A percentile compares a stretch with the other conserved stretches of the same genome.
These are phyloP conservation scores for Castanopsis chinensis DNA, from an alignment of 306 rosid genomes.

Conservation along the genomic window DNA sequence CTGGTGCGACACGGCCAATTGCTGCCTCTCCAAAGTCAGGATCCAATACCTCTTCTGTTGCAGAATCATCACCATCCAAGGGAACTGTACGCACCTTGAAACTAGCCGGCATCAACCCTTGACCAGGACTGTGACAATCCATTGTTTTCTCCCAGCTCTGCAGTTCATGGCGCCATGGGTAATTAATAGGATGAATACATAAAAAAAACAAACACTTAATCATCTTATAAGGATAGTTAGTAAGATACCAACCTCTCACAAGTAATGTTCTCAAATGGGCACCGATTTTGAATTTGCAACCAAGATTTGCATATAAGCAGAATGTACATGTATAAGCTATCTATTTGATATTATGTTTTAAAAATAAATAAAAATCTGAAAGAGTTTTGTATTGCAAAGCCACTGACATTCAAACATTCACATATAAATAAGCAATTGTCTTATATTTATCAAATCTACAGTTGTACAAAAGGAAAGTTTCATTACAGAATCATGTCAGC, in stretches of 20 bases:
- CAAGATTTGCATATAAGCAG: neutral
- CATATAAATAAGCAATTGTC: neutral
- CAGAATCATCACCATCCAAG: conserved; percentile 75
- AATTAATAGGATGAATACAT: conserved; percentile 14
- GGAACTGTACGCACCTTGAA: conserved; percentile 86
- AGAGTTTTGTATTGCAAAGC: neutral
- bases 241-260: neutral
- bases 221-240: neutral
- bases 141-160: conserved; percentile 98
- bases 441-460: neutral
- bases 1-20: conserved; percentile 92
- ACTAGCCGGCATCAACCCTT: conserved; percentile 95
- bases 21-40: conserved; percentile 97
- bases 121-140: conserved; percentile 93
- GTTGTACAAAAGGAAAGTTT: neutral
- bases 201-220: neutral
- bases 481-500: neutral
- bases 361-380: neutral
- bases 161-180: conserved; percentile 18
- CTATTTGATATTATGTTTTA: neutral
- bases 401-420: neutral
- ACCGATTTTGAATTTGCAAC: neutral
- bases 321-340: neutral
- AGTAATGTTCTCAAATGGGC: neutral
- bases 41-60: conserved; percentile 85